Percentiles rank a stretch among this genome's conserved stretches.
These are phyloP conservation scores for Circinella umbellata DNA, from an alignment of 371 early-diverging fungal genomes.

Conservation along the genomic window DNA sequence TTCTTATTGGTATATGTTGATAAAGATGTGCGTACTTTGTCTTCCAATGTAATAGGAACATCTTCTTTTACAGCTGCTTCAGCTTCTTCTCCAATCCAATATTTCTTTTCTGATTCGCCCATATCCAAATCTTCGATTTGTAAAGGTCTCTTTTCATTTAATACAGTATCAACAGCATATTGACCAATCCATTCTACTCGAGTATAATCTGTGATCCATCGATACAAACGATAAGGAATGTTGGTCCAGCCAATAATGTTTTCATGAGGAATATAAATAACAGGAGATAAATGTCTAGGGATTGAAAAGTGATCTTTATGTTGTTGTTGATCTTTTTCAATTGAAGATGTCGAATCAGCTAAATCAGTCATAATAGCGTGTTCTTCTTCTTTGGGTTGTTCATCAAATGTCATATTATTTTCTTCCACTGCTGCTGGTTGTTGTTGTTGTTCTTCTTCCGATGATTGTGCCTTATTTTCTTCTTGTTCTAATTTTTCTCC, in stretches of 20 bases:
- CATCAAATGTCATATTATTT: background rate
- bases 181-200: slow-evolving; percentile 62
- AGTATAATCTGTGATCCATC: slow-evolving; percentile 63
- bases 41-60: slow-evolving; percentile 44
- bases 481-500: slow-evolving; percentile 5
- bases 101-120: slow-evolving; percentile 59
- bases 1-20: slow-evolving; percentile 45
- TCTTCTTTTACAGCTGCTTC: slow-evolving; percentile 38
- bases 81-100: slow-evolving; percentile 54
- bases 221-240: slow-evolving; percentile 63
- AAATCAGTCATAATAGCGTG: background rate
- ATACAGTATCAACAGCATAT: slow-evolving; percentile 58
- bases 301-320: slow-evolving; percentile 10
- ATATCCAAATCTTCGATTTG: slow-evolving; percentile 54
- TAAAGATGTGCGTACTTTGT: slow-evolving; percentile 36
- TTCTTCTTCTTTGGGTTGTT: slow-evolving; percentile 1
- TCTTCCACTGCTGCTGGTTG: background rate
- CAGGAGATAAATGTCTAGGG: slow-evolving; percentile 44
- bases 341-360: background rate
- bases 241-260: slow-evolving; percentile 73
- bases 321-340: background rate
- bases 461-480: background rate
- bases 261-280: slow-evolving; percentile 70
- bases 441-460: background rate
- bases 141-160: slow-evolving; percentile 60